These are phyloP conservation scores for Spergularia marina DNA, from an alignment of 148 eudicot genomes.

Conservation along the genomic window DNA sequence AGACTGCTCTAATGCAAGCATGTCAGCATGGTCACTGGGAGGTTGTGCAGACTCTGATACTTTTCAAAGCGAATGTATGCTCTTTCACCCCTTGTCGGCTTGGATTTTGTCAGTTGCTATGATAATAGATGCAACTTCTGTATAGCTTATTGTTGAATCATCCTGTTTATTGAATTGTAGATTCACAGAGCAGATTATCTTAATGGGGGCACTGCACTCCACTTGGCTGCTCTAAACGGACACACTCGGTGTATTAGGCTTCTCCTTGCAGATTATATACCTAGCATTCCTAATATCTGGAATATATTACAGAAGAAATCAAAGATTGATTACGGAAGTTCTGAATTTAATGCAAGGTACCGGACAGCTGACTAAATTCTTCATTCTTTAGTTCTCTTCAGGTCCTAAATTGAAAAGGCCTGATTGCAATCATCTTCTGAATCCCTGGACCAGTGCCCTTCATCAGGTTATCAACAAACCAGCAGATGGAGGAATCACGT, in stretches of 20 bases:
- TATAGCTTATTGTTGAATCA: neutral
- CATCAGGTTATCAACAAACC: slow-evolving; percentile 65
- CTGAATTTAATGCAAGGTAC: slow-evolving; percentile 64
- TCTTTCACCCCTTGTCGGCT: slow-evolving; percentile 12
- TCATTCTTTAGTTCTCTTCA: neutral
- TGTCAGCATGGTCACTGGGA: slow-evolving; percentile 98
- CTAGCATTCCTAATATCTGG: slow-evolving; percentile 66
- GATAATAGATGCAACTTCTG: neutral
- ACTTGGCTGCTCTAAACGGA: slow-evolving; percentile 89
- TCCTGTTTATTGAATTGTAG: slow-evolving; percentile 35
- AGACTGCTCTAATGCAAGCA: slow-evolving; percentile 99
- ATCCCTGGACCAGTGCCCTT: slow-evolving; percentile 46
- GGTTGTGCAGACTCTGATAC: slow-evolving; percentile 80
- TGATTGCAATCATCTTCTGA: neutral
- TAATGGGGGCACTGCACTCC: slow-evolving; percentile 96
- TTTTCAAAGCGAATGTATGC: slow-evolving; percentile 83
- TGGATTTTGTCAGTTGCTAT: neutral
- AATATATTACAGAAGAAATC: slow-evolving; percentile 46
- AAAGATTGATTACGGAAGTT: slow-evolving; percentile 37
- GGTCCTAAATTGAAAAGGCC: slow-evolving; percentile 1
- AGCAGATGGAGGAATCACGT: slow-evolving; percentile 92
- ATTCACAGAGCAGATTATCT: slow-evolving; percentile 84
- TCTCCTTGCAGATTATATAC: slow-evolving; percentile 83
- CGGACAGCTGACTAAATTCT: neutral
- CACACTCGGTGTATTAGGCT: slow-evolving; percentile 86